A percentile compares a stretch with the other conserved stretches of the same genome.
Conservation (phyloP, 2,329 filamentous ascomycete species). For the Stenocarpella maydis region DNA sequence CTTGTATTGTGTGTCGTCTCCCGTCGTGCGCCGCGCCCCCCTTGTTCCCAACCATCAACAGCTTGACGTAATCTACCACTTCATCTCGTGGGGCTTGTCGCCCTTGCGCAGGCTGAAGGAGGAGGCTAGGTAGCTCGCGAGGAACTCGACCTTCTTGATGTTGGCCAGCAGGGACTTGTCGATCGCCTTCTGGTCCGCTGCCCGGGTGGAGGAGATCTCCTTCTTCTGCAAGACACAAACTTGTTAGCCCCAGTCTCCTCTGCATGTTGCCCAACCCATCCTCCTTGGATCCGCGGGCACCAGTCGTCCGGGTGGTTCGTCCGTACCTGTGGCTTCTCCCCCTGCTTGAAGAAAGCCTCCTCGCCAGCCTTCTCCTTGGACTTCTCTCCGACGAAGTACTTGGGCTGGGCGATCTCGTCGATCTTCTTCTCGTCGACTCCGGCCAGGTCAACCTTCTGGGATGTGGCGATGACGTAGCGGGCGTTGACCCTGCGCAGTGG, state of each 20-base stretch:
- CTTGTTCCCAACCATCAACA: conserved; percentile 32
- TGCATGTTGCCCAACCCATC: neutral
- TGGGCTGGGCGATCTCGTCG: conserved; percentile 74
- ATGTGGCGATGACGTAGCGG: conserved; percentile 92
- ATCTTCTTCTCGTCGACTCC: conserved; percentile 93
- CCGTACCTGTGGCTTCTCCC: conserved; percentile 84
- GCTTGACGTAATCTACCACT: conserved; percentile 74
- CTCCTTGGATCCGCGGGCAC: neutral
- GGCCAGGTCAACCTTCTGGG: conserved; percentile 82
- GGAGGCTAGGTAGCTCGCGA: conserved; percentile 91
- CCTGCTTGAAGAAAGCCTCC: conserved; percentile 99
- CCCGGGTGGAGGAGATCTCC: conserved; percentile 88
- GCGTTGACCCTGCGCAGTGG: conserved; percentile 94
- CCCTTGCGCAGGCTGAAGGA: conserved; percentile 99
- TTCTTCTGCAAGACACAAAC: conserved; percentile 78
- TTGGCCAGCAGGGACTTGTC: conserved; percentile 94
- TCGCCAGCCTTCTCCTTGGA: conserved; percentile 92
- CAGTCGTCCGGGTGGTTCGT: neutral
- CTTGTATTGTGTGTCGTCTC: conserved; percentile 17
- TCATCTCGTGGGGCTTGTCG: conserved; percentile 99
- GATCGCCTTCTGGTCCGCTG: conserved; percentile 96
- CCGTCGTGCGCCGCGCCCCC: conserved; percentile 38
- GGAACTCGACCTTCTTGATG: conserved; percentile 98
- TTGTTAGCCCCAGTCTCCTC: conserved; percentile 46
- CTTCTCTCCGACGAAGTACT: conserved; percentile 99